These are phyloP conservation scores for Pythium rishiriense DNA, from an alignment of 352 stramenopile genomes.

Conservation along the genomic window DNA sequence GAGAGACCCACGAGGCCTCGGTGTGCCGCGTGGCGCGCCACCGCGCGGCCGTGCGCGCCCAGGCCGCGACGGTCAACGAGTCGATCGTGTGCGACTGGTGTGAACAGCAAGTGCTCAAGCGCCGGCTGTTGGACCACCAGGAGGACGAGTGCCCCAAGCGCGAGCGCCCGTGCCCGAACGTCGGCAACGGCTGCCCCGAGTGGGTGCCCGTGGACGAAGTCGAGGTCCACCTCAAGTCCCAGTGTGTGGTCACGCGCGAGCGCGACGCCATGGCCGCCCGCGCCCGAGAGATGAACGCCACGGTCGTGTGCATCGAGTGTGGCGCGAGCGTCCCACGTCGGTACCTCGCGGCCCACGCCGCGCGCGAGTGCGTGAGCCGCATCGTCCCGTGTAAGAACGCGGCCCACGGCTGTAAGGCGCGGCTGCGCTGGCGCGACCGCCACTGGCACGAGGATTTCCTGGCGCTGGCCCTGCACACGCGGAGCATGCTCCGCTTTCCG, in stretches of 20 bases:
- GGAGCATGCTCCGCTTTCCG: conserved; percentile 53
- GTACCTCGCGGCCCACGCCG: conserved; percentile 39
- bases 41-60: conserved; percentile 39
- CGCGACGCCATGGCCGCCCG: conserved; percentile 52
- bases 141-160: conserved; percentile 72
- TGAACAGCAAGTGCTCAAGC: conserved; percentile 57
- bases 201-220: conserved; percentile 71
- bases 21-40: conserved; percentile 48
- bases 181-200: conserved; percentile 54
- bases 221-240: conserved; percentile 44
- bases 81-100: conserved; percentile 68
- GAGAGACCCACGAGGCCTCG: conserved; percentile 39
- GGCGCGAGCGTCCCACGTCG: conserved; percentile 40
- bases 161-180: conserved; percentile 70
- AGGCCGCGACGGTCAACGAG: conserved; percentile 53
- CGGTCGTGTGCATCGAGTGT: conserved; percentile 53
- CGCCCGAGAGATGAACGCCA: conserved; percentile 49
- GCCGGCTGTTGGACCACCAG: conserved; percentile 68
- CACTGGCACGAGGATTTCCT: conserved; percentile 72
- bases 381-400: conserved; percentile 71
- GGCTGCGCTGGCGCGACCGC: conserved; percentile 63
- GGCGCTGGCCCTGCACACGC: conserved; percentile 37
- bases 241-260: conserved; percentile 54
- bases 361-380: conserved; percentile 57
- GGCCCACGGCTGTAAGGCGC: conserved; percentile 56